These are phyloP conservation scores for Blepharisma undulans DNA, from an alignment of 169 alveolate species.

Conservation along the genomic window DNA sequence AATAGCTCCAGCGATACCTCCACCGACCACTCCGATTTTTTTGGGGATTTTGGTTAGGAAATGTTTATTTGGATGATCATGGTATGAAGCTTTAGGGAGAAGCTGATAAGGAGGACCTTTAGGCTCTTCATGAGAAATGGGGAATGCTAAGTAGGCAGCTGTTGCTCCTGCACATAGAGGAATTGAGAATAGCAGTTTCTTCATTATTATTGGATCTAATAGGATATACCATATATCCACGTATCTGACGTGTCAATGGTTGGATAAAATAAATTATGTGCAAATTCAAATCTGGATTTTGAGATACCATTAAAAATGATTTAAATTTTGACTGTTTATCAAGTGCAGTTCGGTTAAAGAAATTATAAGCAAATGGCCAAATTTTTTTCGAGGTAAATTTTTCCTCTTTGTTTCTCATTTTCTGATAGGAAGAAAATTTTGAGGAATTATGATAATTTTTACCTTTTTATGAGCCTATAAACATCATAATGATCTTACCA, in stretches of 20 bases:
- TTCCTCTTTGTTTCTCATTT: not conserved
- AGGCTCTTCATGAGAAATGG: not conserved
- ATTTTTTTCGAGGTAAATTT: not conserved
- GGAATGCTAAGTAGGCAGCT: not conserved
- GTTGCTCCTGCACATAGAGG: not conserved
- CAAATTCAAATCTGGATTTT: not conserved
- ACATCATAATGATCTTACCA: not conserved
- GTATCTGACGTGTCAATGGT: not conserved
- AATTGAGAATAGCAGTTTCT: not conserved
- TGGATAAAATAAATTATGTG: not conserved
- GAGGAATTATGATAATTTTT: not conserved
- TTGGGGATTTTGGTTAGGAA: constrained; percentile 11
- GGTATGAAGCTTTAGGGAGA: constrained; percentile 25
- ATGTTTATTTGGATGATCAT: constrained; percentile 37
- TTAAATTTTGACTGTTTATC: not conserved
- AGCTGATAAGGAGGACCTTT: constrained; percentile 25
- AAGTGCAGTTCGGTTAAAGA: not conserved
- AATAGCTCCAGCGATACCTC: constrained; percentile 33
- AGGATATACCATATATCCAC: not conserved
- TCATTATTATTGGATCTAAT: not conserved
- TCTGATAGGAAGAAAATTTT: no score
- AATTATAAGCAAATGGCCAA: not conserved
- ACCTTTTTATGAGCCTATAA: not conserved
- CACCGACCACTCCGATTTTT: not conserved
- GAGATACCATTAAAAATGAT: not conserved